Evolutionary conservation across 805 yeast genomes (phyloP).

Genomic region (Candida morakotiae): DNA sequence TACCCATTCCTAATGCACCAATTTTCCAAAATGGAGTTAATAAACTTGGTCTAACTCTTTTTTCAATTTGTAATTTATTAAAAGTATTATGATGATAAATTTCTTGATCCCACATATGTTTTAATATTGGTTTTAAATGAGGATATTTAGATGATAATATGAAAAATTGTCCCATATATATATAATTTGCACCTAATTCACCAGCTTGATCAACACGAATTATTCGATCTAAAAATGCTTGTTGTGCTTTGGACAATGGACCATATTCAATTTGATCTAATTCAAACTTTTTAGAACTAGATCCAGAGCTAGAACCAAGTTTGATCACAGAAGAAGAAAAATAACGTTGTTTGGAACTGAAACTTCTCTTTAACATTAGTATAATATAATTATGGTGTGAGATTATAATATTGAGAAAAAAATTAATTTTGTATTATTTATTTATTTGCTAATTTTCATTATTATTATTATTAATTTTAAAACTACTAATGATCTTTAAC

Average conservation of each 20-base stretch:
- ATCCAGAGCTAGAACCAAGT: too few species aligned
- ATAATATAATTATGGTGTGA: too few species aligned
- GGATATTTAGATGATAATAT: slow-evolving; percentile 72
- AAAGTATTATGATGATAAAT: slow-evolving; percentile 85
- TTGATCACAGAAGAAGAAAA: not conserved
- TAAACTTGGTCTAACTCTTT: slow-evolving; percentile 86
- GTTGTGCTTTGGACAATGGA: slow-evolving; percentile 48
- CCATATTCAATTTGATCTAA: slow-evolving; percentile 22
- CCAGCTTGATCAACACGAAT: slow-evolving; percentile 98
- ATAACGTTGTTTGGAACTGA: too few species aligned
- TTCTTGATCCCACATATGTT: slow-evolving; percentile 99
- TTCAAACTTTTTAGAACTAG: too few species aligned
- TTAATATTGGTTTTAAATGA: slow-evolving; percentile 69
- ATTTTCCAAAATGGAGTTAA: slow-evolving; percentile 90
- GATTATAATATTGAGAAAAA: too few species aligned
- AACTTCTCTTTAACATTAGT: too few species aligned
- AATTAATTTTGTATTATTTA: too few species aligned
- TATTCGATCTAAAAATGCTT: slow-evolving; percentile 66
- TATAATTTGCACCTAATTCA: slow-evolving; percentile 91
- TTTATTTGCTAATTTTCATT: too few species aligned
- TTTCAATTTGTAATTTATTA: slow-evolving; percentile 66
- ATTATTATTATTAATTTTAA: slow-evolving; percentile 9
- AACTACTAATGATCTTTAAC: slow-evolving; percentile 39
- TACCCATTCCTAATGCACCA: slow-evolving; percentile 86
- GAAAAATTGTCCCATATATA: slow-evolving; percentile 84